Evolutionary conservation across 2,329 filamentous ascomycete genomes (phyloP).

Genomic region (Trichoderma cornu-damae): DNA sequence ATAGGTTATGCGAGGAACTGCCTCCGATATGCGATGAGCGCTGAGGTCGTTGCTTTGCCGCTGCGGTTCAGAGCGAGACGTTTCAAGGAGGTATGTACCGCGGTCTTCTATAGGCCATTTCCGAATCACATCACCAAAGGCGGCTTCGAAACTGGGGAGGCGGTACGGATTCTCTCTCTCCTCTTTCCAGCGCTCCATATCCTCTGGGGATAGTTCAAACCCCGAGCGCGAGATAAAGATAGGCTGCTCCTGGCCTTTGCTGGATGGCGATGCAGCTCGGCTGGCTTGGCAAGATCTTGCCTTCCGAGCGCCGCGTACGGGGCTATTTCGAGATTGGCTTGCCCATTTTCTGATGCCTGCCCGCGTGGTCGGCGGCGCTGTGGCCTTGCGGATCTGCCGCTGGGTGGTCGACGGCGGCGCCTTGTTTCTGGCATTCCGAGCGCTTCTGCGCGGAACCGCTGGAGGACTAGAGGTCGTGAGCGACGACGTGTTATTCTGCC

Average conservation of each 20-base stretch:
- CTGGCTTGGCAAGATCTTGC: background rate
- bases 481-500: no score
- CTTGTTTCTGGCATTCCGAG: no score
- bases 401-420: no score
- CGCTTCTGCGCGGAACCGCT: no score
- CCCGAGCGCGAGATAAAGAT: background rate
- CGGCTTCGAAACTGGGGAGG: background rate
- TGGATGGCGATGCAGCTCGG: background rate
- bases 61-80: background rate
- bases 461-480: no score
- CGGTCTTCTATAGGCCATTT: no score
- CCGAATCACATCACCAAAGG: background rate
- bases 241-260: background rate
- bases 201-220: background rate
- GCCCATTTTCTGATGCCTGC: background rate
- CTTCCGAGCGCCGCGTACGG: background rate
- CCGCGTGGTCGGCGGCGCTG: no score
- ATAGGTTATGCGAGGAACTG: no score
- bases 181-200: background rate
- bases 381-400: no score
- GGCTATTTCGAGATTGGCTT: background rate
- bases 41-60: no score
- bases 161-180: background rate
- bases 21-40: no score
- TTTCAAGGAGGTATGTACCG: no score